Percentiles rank a stretch among this genome's conserved stretches.
Conservation (phyloP, 345 rosid genomes). For the Citrus cavaleriei region DNA sequence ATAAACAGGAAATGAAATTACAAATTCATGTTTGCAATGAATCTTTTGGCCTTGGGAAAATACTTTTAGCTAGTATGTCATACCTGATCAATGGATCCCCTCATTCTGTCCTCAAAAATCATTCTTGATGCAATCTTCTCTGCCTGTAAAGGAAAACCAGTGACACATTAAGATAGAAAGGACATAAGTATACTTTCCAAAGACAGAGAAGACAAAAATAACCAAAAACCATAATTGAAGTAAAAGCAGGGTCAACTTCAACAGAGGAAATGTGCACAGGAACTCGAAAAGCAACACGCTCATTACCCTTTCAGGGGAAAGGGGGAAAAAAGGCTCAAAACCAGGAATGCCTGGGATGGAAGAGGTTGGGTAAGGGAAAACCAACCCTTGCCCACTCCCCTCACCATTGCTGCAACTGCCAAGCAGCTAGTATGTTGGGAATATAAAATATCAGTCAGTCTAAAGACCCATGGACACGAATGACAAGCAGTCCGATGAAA, state of each 20-base stretch:
- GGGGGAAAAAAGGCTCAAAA: neutral
- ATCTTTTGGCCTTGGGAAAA: neutral
- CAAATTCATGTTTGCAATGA: neutral
- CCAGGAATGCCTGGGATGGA: neutral
- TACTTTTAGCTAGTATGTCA: neutral
- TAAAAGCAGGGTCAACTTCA: neutral
- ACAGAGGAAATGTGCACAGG: neutral
- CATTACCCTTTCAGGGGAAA: neutral
- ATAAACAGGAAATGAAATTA: neutral
- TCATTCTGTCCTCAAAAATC: conserved; percentile 95
- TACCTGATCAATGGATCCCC: conserved; percentile 97
- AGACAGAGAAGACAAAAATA: neutral
- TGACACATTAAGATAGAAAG: neutral
- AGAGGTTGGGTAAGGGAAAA: neutral
- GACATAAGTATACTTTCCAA: neutral
- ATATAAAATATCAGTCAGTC: neutral
- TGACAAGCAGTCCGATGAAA: neutral
- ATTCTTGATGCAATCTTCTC: conserved; percentile 98
- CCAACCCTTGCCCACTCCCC: neutral
- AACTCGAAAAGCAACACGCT: neutral
- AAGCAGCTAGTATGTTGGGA: neutral
- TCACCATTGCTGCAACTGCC: neutral
- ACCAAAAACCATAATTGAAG: neutral
- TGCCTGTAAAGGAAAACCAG: conserved; percentile 44
- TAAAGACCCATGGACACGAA: neutral